Conservation (phyloP, 1,139 yeast genomes). For the Citeromyces hawaiiensis region DNA sequence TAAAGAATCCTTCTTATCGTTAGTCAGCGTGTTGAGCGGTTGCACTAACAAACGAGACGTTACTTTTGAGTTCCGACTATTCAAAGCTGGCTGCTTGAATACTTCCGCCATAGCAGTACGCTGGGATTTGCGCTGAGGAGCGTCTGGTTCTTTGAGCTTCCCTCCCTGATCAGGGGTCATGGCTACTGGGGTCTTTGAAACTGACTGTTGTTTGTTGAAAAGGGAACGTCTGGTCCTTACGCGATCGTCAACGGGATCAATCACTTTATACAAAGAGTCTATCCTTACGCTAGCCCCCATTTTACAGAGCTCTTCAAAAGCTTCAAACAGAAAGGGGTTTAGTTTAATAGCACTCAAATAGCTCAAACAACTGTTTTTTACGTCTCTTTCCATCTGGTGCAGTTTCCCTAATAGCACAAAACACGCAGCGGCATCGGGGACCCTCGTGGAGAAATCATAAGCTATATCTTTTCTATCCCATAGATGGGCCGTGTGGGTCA, state of each 20-base stretch:
- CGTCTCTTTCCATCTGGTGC: constrained; percentile 40
- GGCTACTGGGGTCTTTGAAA: constrained; percentile 5
- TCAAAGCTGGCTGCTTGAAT: constrained; percentile 16
- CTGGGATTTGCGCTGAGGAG: constrained; percentile 35
- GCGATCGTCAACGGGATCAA: neutral
- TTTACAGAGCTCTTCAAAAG: constrained; percentile 63
- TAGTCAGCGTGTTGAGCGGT: constrained; percentile 19
- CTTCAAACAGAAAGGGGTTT: constrained; percentile 81
- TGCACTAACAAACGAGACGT: constrained; percentile 41
- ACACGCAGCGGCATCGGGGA: constrained; percentile 56
- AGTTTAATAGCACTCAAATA: constrained; percentile 55
- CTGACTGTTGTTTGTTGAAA: constrained; percentile 2
- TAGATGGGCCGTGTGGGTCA: constrained; percentile 18
- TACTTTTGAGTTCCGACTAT: constrained; percentile 18
- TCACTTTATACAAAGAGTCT: constrained; percentile 37
- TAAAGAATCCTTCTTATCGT: neutral
- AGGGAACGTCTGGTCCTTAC: neutral
- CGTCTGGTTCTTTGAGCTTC: constrained; percentile 28
- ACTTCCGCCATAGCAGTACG: constrained; percentile 11
- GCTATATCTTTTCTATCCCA: constrained; percentile 17
- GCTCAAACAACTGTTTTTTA: constrained; percentile 49
- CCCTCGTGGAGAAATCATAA: constrained; percentile 56
- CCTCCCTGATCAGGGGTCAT: constrained; percentile 7
- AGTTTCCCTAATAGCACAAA: constrained; percentile 62
- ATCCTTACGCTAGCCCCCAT: constrained; percentile 59